These are phyloP conservation scores for Ramaria sp. DNA, from an alignment of 768 basidiomycete genomes.

Conservation along the genomic window DNA sequence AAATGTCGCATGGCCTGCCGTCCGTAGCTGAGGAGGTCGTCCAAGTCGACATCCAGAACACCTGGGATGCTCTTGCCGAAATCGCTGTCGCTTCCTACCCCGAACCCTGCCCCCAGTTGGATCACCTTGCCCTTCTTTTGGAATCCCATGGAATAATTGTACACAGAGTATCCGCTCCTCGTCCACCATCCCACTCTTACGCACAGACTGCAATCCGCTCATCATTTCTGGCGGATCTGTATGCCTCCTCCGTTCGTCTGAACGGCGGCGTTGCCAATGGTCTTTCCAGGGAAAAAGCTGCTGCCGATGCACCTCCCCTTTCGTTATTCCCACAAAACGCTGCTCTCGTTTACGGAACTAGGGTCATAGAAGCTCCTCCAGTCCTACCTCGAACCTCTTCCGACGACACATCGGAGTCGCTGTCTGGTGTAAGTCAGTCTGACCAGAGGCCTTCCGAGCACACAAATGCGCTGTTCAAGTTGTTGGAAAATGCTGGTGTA, in stretches of 20 bases:
- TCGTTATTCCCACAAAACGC: neutral
- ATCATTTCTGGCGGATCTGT: neutral
- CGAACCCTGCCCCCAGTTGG: neutral
- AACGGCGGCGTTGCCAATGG: neutral
- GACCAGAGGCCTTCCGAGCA: neutral
- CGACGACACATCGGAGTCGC: neutral
- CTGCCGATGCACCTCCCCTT: neutral
- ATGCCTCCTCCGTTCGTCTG: neutral
- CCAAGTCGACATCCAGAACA: neutral
- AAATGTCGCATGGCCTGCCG: neutral
- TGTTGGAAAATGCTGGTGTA: neutral
- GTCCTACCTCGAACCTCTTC: neutral
- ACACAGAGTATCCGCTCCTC: neutral
- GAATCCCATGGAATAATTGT: conserved; percentile 1
- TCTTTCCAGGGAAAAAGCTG: neutral
- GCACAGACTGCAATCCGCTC: neutral
- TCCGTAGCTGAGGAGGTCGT: neutral
- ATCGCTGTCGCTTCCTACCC: neutral
- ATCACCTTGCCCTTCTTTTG: neutral
- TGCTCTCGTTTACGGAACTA: neutral
- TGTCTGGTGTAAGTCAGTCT: neutral
- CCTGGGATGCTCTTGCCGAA: neutral
- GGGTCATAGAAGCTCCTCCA: conserved; percentile 2
- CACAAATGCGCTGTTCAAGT: neutral
- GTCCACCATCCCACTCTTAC: neutral